Conservation (phyloP, 495 filamentous ascomycete genomes). For the Parathielavia hyrcaniae region DNA sequence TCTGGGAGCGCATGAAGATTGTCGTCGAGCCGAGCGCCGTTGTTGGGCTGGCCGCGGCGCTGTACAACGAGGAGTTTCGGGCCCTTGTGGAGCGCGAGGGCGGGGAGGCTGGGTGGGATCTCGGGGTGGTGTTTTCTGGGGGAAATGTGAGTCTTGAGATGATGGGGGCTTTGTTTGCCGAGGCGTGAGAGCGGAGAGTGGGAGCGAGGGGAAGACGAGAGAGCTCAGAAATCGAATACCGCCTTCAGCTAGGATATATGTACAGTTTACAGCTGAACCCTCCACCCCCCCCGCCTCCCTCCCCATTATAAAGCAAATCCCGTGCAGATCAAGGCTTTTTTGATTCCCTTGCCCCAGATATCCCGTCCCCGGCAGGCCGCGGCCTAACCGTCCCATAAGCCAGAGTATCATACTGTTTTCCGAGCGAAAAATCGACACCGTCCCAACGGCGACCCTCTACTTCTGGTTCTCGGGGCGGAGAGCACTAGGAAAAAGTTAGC, state of each 20-base stretch:
- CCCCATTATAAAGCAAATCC: slow-evolving; percentile 8
- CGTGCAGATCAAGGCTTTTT: slow-evolving; percentile 21
- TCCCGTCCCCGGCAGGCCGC: slow-evolving; percentile 17
- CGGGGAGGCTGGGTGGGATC: slow-evolving; percentile 72
- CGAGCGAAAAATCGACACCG: slow-evolving; percentile 19
- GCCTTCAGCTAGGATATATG: slow-evolving; percentile 23
- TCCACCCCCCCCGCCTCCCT: too few relatives aligned
- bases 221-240: background rate
- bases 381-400: slow-evolving; percentile 13
- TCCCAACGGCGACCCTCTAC: slow-evolving; percentile 42
- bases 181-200: background rate
- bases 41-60: slow-evolving; percentile 72
- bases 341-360: slow-evolving; percentile 24
- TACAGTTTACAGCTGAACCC: slow-evolving; percentile 22
- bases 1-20: slow-evolving; percentile 86
- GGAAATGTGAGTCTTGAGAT: slow-evolving; percentile 86
- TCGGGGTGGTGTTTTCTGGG: slow-evolving; percentile 81
- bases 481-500: slow-evolving; percentile 44
- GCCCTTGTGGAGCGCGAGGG: slow-evolving; percentile 60
- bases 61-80: slow-evolving; percentile 83
- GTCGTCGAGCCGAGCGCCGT: slow-evolving; percentile 86
- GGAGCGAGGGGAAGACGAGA: background rate
- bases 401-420: slow-evolving; percentile 21
- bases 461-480: slow-evolving; percentile 92
- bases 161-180: slow-evolving; percentile 56